phyloP scores from a whole-genome alignment of 2,329 filamentous ascomycete species.

The Botryosphaeria agaves region DNA sequence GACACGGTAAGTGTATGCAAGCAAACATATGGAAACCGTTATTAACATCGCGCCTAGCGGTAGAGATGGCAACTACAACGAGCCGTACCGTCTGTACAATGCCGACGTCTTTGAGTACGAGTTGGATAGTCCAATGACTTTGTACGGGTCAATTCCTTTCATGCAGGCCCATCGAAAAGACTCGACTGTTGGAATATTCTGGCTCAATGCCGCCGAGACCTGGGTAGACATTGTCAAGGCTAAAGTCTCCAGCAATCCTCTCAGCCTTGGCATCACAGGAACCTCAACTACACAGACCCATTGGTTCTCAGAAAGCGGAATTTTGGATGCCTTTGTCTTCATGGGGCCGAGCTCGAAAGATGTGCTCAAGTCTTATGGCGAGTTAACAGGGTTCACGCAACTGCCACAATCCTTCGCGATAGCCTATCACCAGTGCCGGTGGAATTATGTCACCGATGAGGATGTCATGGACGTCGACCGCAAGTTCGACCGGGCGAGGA shows the following conservation, averaged over 20 bases:
- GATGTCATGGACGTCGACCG: constrained; percentile 93
- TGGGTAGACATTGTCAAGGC: constrained; percentile 90
- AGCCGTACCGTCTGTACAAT: constrained; percentile 93
- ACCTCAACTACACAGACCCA: constrained; percentile 75
- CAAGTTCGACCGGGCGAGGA: constrained; percentile 88
- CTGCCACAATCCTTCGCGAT: constrained; percentile 86
- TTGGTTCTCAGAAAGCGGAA: constrained; percentile 87
- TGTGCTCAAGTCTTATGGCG: constrained; percentile 64
- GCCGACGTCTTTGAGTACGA: constrained; percentile 96
- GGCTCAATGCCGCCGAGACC: constrained; percentile 92
- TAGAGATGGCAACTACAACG: constrained; percentile 64
- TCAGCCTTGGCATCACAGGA: constrained; percentile 51
- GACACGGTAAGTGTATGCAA: constrained; percentile 41
- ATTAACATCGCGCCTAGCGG: constrained; percentile 31
- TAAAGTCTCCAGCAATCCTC: constrained; percentile 55
- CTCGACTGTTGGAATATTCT: constrained; percentile 90
- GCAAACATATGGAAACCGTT: background rate
- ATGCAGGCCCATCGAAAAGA: constrained; percentile 94
- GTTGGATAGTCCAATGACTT: constrained; percentile 91
- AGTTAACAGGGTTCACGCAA: constrained; percentile 80
- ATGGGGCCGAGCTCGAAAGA: constrained; percentile 75
- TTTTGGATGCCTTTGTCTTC: constrained; percentile 88
- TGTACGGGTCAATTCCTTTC: constrained; percentile 93
- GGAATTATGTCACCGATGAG: constrained; percentile 96
- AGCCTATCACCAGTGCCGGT: constrained; percentile 92